Percentiles rank a stretch among this genome's conserved stretches.
Conservation (phyloP, 306 rosid genomes). For the Arachis stenosperma region DNA sequence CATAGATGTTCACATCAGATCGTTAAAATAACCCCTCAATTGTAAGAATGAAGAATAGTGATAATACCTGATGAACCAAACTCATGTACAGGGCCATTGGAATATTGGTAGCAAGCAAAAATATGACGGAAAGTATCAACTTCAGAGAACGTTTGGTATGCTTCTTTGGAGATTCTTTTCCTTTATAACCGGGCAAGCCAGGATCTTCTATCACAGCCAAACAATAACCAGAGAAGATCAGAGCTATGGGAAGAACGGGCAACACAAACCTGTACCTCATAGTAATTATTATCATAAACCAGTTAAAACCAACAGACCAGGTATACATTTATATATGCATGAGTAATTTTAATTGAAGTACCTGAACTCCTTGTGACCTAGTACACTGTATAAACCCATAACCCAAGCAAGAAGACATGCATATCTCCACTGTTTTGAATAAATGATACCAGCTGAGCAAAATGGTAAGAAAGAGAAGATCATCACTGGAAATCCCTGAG, state of each 20-base stretch:
- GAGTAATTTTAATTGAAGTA: slow-evolving; percentile 39
- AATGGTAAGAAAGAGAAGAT: slow-evolving; percentile 80
- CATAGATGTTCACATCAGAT: background rate
- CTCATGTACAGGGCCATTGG: slow-evolving; percentile 97
- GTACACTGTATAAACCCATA: slow-evolving; percentile 71
- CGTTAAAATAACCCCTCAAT: slow-evolving; percentile 2
- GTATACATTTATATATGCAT: slow-evolving; percentile 26
- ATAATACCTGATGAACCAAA: slow-evolving; percentile 91
- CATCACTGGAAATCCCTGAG: slow-evolving; percentile 89
- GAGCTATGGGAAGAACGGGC: slow-evolving; percentile 91
- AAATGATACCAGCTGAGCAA: slow-evolving; percentile 70
- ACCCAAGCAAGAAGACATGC: slow-evolving; percentile 87
- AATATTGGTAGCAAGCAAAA: slow-evolving; percentile 84
- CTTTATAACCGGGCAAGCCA: slow-evolving; percentile 40
- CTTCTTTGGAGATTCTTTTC: slow-evolving; percentile 41
- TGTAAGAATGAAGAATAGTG: slow-evolving; percentile 2
- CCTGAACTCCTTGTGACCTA: slow-evolving; percentile 99
- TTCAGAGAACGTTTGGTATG: slow-evolving; percentile 50
- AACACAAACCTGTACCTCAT: slow-evolving; percentile 74
- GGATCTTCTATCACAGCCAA: slow-evolving; percentile 59
- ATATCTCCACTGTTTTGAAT: slow-evolving; percentile 81
- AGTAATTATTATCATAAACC: slow-evolving; percentile 35
- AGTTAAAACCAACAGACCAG: slow-evolving; percentile 30
- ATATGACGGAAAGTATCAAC: slow-evolving; percentile 55
- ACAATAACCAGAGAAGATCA: slow-evolving; percentile 86